Percentiles rank a stretch among this genome's conserved stretches.
phyloP scores from a whole-genome alignment of 192 early-diverging fungal species.

The Podila minutissima region DNA sequence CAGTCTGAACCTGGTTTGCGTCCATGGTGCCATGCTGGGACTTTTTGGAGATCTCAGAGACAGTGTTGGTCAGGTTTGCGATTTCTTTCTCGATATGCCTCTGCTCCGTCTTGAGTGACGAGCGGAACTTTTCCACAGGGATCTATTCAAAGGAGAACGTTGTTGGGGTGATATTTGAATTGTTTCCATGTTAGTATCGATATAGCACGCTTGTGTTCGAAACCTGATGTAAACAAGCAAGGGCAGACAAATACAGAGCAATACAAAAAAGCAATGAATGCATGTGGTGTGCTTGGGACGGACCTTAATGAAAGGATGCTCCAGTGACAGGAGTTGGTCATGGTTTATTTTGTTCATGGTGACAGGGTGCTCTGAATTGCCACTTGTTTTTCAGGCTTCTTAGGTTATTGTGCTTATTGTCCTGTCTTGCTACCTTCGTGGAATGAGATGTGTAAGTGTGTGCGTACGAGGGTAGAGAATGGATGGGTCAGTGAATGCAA shows the following conservation, averaged over 20 bases:
- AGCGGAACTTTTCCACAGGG: conserved; percentile 49
- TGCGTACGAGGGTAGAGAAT: not conserved
- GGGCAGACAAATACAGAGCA: not conserved
- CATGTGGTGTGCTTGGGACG: not conserved
- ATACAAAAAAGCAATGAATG: not conserved
- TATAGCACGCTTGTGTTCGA: no score
- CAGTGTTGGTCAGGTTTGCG: conserved; percentile 47
- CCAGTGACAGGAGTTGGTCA: conserved; percentile 88
- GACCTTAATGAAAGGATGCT: conserved; percentile 96
- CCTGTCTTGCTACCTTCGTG: not conserved
- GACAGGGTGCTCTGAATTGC: not conserved
- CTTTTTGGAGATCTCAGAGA: conserved; percentile 60
- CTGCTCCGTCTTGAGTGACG: conserved; percentile 60
- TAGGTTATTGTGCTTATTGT: not conserved
- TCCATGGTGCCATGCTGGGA: conserved; percentile 53
- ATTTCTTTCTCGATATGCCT: conserved; percentile 90
- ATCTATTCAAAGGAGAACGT: conserved; percentile 15
- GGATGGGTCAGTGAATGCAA: no score
- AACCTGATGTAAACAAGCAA: not conserved
- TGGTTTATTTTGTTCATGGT: conserved; percentile 76
- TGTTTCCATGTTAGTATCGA: no score
- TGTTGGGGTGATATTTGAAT: conserved; percentile 55
- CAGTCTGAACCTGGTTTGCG: conserved; percentile 61
- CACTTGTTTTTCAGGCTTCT: not conserved
- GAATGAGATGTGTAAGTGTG: not conserved